Percentiles rank a stretch among this genome's conserved stretches.
These are phyloP conservation scores for Tuber indicum DNA, from an alignment of 495 filamentous ascomycete species.

Conservation along the genomic window DNA sequence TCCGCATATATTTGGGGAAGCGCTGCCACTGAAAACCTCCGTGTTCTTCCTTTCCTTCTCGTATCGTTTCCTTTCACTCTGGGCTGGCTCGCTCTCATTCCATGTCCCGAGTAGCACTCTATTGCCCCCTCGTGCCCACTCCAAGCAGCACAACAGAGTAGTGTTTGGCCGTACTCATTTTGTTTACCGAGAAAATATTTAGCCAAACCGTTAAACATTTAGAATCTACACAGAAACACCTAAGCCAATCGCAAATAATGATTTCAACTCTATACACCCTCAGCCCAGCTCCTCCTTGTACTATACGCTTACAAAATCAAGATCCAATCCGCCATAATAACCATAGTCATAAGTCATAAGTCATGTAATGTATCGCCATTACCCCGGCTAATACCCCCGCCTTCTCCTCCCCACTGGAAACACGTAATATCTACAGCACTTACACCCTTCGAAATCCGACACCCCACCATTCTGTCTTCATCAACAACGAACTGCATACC, in stretches of 20 bases:
- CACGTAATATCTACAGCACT: neutral
- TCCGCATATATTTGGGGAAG: neutral
- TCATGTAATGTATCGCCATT: neutral
- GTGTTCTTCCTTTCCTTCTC: neutral
- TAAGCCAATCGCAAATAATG: neutral
- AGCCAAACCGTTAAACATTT: neutral
- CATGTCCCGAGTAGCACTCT: too few species aligned
- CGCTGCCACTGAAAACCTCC: neutral
- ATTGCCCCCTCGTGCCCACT: too few species aligned
- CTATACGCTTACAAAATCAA: neutral
- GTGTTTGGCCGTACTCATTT: too few species aligned
- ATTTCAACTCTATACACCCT: neutral
- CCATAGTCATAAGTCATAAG: neutral
- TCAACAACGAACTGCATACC: constrained; percentile 58
- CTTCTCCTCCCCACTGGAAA: neutral
- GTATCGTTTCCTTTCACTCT: neutral
- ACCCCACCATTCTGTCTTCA: constrained; percentile 49
- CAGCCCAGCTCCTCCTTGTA: neutral
- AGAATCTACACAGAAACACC: neutral
- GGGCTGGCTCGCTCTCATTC: too few species aligned
- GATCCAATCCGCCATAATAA: neutral
- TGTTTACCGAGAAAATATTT: neutral
- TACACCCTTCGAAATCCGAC: constrained; percentile 45
- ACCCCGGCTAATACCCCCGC: neutral
- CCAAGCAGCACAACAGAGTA: too few species aligned